A percentile compares a stretch with the other conserved stretches of the same genome.
phyloP scores from a whole-genome alignment of 2,329 filamentous ascomycete species.

The Monosporascus sp. region DNA sequence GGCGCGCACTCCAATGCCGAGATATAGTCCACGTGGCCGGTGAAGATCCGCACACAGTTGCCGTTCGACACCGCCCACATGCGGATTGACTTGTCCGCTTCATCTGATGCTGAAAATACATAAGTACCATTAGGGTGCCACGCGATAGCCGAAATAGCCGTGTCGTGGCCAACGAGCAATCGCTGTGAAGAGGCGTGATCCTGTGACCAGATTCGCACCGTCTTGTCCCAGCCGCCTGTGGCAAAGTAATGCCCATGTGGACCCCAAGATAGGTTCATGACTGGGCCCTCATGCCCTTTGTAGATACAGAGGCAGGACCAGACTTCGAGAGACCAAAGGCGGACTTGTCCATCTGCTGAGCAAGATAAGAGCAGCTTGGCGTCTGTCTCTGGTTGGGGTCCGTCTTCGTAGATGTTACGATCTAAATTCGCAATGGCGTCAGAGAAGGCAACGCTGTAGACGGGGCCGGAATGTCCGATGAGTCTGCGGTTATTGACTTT shows the following conservation, averaged over 20 bases:
- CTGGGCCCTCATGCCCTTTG: slow-evolving; percentile 84
- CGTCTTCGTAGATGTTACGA: slow-evolving; percentile 46
- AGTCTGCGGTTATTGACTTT: slow-evolving; percentile 64
- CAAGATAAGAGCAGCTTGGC: slow-evolving; percentile 80
- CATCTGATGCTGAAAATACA: slow-evolving; percentile 85
- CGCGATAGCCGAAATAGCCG: slow-evolving; percentile 81
- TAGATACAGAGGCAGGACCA: slow-evolving; percentile 94
- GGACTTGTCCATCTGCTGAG: slow-evolving; percentile 81
- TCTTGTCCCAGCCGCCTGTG: slow-evolving; percentile 82
- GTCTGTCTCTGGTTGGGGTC: slow-evolving; percentile 42
- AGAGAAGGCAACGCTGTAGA: slow-evolving; percentile 87
- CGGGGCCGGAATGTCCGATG: slow-evolving; percentile 83
- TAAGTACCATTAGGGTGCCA: slow-evolving; percentile 96
- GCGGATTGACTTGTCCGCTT: slow-evolving; percentile 79
- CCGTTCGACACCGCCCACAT: slow-evolving; percentile 97
- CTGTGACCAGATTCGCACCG: slow-evolving; percentile 84
- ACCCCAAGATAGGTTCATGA: slow-evolving; percentile 84
- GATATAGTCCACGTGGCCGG: slow-evolving; percentile 83
- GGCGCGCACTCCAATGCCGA: slow-evolving; percentile 80
- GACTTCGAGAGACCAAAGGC: slow-evolving; percentile 87
- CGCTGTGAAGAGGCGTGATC: slow-evolving; percentile 87
- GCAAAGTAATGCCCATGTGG: slow-evolving; percentile 95
- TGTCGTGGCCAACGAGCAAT: slow-evolving; percentile 87
- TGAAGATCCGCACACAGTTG: slow-evolving; percentile 83
- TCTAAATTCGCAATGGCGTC: slow-evolving; percentile 54